Evolutionary conservation across 2,329 filamentous ascomycete species (phyloP), one percentile per base, ranked within the genome.

Genomic region (Neoarthrinium moseri): DNA sequence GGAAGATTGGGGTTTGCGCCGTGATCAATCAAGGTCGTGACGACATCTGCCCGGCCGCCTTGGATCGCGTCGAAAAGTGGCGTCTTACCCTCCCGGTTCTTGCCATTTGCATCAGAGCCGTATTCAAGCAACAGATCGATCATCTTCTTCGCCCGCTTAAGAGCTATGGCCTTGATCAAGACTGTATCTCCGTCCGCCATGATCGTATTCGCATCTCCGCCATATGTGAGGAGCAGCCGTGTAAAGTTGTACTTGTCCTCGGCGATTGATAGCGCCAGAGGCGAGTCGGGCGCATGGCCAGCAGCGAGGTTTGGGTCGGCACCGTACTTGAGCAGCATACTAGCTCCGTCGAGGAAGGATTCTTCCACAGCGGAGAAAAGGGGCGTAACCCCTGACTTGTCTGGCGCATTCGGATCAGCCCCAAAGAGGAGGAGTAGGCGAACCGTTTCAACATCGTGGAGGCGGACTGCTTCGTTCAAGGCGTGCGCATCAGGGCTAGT

Each of bases 1-100:
- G 84, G 84, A 5, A 87, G 68, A 58, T 89, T 88, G 7, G 83
- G 77, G 55, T 87, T 77, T 2, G 84, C 85, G 3, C 78, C 75
- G 45, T 83, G 74, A 42, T 86, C 72, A 3, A 83, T 63, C 13
- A 81, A 61, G 4, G 68, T 58, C 1, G 64, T 70, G 48, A 84
- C 75, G 2, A 85, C 68, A 47, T 86, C 81, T 39, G 74, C 64
- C 5, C 83, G 73, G 10, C 73, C 74, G 15, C 69, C 68, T 39
- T 73, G 71, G 43, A 87, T 81, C 4, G 83, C 80, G 51, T 80
- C 75, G 59, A 84, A 84, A 2, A 87, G 69, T 0, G 83, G 74
- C 1, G 81, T 83, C 52, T 81, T 80, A 22, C 84, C 84, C 48
- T 81, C 75, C 18, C 68, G 67, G 58, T 78, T 83, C 70, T 87